These are phyloP conservation scores for Trichosporon ovoides DNA, from an alignment of 1,284 basidiomycete species.

Conservation along the genomic window DNA sequence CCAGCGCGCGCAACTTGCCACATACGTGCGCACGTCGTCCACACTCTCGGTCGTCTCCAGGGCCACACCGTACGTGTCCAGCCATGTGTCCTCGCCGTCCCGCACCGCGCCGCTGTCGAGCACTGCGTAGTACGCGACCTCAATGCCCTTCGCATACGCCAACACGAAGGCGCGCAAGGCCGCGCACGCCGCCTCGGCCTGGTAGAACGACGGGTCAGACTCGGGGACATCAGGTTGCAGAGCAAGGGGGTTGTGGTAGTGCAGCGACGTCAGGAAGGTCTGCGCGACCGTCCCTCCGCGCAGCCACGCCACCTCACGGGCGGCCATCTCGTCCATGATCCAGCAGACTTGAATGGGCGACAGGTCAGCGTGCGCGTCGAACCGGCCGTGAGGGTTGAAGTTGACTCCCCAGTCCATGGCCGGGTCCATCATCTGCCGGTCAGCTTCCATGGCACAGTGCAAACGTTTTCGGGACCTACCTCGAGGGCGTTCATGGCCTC, in stretches of 20 bases:
- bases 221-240: conserved; percentile 49
- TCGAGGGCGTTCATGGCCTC: conserved; percentile 88
- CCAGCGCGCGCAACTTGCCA: conserved; percentile 59
- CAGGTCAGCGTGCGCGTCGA: conserved; percentile 62
- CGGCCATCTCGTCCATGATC: conserved; percentile 73
- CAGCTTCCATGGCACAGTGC: neutral
- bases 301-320: conserved; percentile 87
- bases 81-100: conserved; percentile 84
- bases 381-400: conserved; percentile 50
- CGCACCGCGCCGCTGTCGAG: conserved; percentile 54
- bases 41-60: conserved; percentile 66
- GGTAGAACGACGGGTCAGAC: conserved; percentile 20
- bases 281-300: conserved; percentile 75
- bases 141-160: conserved; percentile 74
- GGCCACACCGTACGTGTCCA: conserved; percentile 76
- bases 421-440: conserved; percentile 66
- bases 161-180: conserved; percentile 67
- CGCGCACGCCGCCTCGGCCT: conserved; percentile 56
- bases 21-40: conserved; percentile 55
- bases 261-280: conserved; percentile 74
- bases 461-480: conserved; percentile 47
- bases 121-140: conserved; percentile 74
- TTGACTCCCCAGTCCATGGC: conserved; percentile 75
- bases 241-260: conserved; percentile 58
- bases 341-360: conserved; percentile 73